Percentiles rank a stretch among this genome's conserved stretches.
Evolutionary conservation across 164 flowering plant genomes (phyloP).

Genomic region (Hamamelis virginiana): DNA sequence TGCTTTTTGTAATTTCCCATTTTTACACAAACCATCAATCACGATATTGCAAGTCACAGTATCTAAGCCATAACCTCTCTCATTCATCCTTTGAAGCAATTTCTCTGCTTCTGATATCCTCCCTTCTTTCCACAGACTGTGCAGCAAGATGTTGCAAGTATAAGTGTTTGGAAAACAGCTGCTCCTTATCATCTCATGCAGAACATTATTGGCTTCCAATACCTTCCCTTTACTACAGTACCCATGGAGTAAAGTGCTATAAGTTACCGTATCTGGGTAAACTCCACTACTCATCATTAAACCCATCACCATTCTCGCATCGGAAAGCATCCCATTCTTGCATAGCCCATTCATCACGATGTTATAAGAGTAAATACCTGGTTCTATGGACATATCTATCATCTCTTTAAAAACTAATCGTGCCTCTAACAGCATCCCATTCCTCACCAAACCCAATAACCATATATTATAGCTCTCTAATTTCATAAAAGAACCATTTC

Average conservation of each 20-base stretch:
- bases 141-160: conserved; percentile 84
- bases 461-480: conserved; percentile 76
- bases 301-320: conserved; percentile 64
- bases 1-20: conserved; percentile 79
- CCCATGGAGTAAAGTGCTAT: conserved; percentile 69
- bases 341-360: conserved; percentile 81
- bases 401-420: conserved; percentile 65
- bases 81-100: conserved; percentile 83
- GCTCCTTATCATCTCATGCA: conserved; percentile 64
- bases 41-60: conserved; percentile 87
- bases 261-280: conserved; percentile 72
- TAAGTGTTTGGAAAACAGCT: conserved; percentile 64
- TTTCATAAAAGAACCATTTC: conserved; percentile 31
- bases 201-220: conserved; percentile 54
- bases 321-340: conserved; percentile 68
- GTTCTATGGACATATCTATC: conserved; percentile 56
- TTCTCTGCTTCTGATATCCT: conserved; percentile 72
- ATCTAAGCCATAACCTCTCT: conserved; percentile 69
- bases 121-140: conserved; percentile 80
- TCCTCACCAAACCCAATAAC: conserved; percentile 73
- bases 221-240: conserved; percentile 68
- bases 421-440: conserved; percentile 63
- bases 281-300: conserved; percentile 57
- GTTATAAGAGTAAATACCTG: conserved; percentile 65
- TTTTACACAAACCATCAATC: conserved; percentile 73